Conservation (phyloP, 2,329 filamentous ascomycete species). For the Penicillium sp. region DNA sequence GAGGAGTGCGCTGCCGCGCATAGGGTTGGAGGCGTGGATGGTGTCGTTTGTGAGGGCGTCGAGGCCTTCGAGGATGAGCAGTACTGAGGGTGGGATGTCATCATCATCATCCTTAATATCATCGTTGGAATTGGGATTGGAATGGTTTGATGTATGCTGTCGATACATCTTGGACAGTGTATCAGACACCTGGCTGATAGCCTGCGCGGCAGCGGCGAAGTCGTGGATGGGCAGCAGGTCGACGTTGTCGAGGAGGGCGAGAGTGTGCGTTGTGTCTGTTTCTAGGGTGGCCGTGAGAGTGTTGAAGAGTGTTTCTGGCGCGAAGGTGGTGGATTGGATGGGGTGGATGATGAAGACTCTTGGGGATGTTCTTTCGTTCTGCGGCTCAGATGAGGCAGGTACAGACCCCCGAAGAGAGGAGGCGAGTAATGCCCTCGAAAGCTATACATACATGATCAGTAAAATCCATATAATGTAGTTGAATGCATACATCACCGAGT, state of each 20-base stretch:
- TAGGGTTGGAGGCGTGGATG: constrained; percentile 35
- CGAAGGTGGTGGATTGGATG: constrained; percentile 25
- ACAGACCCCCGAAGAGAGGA: neutral
- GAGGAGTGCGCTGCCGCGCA: constrained; percentile 31
- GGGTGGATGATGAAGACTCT: constrained; percentile 35
- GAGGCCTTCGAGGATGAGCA: constrained; percentile 34
- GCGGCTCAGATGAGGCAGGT: neutral
- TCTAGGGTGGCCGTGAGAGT: constrained; percentile 19
- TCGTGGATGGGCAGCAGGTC: constrained; percentile 32
- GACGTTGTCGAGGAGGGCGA: constrained; percentile 29
- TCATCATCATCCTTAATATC: neutral
- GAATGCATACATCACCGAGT: constrained; percentile 25
- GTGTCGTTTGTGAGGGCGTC: constrained; percentile 34
- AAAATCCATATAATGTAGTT: neutral
- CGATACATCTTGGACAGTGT: constrained; percentile 20
- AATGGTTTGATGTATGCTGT: neutral
- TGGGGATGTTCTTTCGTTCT: neutral
- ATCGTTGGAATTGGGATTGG: neutral
- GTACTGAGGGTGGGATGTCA: constrained; percentile 10
- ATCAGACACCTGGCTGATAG: constrained; percentile 29
- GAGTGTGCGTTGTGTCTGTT: constrained; percentile 21
- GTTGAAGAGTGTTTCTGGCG: constrained; percentile 27
- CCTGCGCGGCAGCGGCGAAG: constrained; percentile 26
- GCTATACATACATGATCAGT: neutral
- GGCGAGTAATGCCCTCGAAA: constrained; percentile 4